Percentiles rank a stretch among this genome's conserved stretches.
These are phyloP conservation scores for Blastocystis sp. DNA, from an alignment of 352 stramenopile species.

Conservation along the genomic window DNA sequence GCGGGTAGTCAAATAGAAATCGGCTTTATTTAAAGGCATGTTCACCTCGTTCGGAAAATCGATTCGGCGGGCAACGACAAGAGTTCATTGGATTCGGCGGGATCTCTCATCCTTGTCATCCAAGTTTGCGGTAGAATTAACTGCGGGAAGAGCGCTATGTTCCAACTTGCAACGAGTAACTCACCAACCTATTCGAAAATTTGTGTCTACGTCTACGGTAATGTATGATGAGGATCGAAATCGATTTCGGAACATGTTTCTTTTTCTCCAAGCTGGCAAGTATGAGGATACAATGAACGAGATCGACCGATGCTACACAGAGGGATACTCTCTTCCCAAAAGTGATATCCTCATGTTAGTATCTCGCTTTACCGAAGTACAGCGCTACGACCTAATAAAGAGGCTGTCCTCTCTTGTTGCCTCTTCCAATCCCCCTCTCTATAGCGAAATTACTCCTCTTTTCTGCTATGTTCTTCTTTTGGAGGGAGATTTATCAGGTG, in stretches of 20 bases:
- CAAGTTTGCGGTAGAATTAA: too few species aligned
- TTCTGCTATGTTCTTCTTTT: constrained; percentile 27
- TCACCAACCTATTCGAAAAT: background rate
- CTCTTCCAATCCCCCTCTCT: background rate
- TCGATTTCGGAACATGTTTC: constrained; percentile 23
- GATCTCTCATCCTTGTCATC: too few species aligned
- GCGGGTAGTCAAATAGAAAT: background rate
- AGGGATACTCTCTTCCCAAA: background rate
- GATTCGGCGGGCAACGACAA: background rate
- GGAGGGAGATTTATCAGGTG: background rate
- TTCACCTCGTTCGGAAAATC: background rate
- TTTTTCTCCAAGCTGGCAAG: background rate
- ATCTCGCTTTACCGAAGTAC: background rate
- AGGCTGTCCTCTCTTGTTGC: background rate
- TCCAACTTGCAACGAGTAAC: too few species aligned
- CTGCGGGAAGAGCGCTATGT: too few species aligned
- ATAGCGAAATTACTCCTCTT: background rate
- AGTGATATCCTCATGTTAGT: constrained; percentile 10
- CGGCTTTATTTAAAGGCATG: background rate
- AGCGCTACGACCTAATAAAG: background rate
- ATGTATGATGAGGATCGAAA: background rate
- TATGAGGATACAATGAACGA: background rate
- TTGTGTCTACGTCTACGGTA: background rate
- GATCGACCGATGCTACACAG: background rate
- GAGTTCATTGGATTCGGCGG: too few species aligned